Percentiles rank a stretch among this genome's conserved stretches.
phyloP scores from a whole-genome alignment of 1,284 basidiomycete species.

The Pseudozyma sp. region DNA sequence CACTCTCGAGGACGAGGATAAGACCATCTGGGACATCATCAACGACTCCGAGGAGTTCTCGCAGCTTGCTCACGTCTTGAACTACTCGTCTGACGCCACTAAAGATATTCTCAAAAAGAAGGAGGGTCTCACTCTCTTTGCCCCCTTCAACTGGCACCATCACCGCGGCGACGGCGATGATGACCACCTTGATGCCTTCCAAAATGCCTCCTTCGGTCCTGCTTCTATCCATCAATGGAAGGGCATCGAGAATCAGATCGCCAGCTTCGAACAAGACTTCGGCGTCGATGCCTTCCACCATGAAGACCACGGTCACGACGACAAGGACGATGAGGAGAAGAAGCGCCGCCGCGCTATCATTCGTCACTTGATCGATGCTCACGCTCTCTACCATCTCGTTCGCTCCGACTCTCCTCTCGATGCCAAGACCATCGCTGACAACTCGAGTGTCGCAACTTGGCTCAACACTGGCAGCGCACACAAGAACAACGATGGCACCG shows the following conservation, averaged over 20 bases:
- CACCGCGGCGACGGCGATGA: slow-evolving; percentile 29
- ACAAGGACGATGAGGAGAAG: slow-evolving; percentile 72
- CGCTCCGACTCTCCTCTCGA: slow-evolving; percentile 70
- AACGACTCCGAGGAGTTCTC: slow-evolving; percentile 45
- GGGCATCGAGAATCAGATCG: slow-evolving; percentile 39
- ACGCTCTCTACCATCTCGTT: slow-evolving; percentile 77
- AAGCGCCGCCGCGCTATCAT: slow-evolving; percentile 72
- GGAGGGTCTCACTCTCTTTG: slow-evolving; percentile 52
- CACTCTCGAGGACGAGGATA: slow-evolving; percentile 18
- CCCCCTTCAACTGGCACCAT: slow-evolving; percentile 60
- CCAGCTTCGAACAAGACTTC: slow-evolving; percentile 32
- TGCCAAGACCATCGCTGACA: slow-evolving; percentile 72
- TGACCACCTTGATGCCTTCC: slow-evolving; percentile 22
- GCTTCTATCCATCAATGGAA: slow-evolving; percentile 43
- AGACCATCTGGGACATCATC: slow-evolving; percentile 58
- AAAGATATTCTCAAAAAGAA: slow-evolving; percentile 55
- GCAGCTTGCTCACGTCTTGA: slow-evolving; percentile 56
- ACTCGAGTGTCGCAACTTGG: slow-evolving; percentile 75
- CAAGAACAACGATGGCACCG: slow-evolving; percentile 71
- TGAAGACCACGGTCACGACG: slow-evolving; percentile 9
- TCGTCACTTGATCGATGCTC: slow-evolving; percentile 73
- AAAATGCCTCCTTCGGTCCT: slow-evolving; percentile 20
- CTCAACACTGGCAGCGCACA: slow-evolving; percentile 68
- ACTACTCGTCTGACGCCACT: slow-evolving; percentile 55
- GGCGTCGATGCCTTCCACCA: slow-evolving; percentile 6